Conservation (phyloP, 2,329 filamentous ascomycete species). For the Cephalotrichum gorgonifer region DNA sequence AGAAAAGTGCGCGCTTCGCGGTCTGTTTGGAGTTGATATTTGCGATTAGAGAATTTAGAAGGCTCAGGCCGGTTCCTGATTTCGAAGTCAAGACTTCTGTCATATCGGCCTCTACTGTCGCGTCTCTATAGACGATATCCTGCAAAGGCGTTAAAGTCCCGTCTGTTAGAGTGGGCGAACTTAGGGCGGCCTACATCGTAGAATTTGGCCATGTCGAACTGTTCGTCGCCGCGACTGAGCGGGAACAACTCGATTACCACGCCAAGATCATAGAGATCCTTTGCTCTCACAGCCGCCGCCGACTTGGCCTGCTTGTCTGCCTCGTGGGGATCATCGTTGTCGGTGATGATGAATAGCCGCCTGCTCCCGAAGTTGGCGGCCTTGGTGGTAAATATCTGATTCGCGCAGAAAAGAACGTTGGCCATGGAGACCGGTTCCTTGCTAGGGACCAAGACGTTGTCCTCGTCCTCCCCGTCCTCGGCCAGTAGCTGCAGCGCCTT, state of each 20-base stretch:
- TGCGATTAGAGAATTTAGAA: conserved; percentile 71
- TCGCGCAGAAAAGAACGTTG: conserved; percentile 87
- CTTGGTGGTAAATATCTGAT: conserved; percentile 91
- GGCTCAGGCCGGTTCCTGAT: conserved; percentile 63
- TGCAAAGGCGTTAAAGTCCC: conserved; percentile 18
- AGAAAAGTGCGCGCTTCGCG: conserved; percentile 77
- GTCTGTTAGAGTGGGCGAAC: background rate
- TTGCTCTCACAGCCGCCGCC: conserved; percentile 75
- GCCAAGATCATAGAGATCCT: conserved; percentile 89
- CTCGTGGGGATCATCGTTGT: conserved; percentile 78
- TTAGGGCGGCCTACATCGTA: conserved; percentile 60
- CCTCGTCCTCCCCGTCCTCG: conserved; percentile 64
- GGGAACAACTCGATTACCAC: conserved; percentile 90
- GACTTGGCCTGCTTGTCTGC: conserved; percentile 63
- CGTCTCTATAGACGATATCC: conserved; percentile 85
- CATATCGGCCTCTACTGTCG: conserved; percentile 53
- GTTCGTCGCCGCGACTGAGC: conserved; percentile 58
- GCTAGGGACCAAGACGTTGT: conserved; percentile 59
- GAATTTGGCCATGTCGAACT: conserved; percentile 77
- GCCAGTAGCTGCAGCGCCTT: conserved; percentile 66
- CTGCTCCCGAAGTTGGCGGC: conserved; percentile 90
- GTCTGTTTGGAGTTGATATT: conserved; percentile 87
- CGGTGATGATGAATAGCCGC: conserved; percentile 89
- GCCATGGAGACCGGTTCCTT: conserved; percentile 65
- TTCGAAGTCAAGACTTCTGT: conserved; percentile 50